These are phyloP conservation scores for Neonectria magnoliae DNA, from an alignment of 2,329 filamentous ascomycete species.

Conservation along the genomic window DNA sequence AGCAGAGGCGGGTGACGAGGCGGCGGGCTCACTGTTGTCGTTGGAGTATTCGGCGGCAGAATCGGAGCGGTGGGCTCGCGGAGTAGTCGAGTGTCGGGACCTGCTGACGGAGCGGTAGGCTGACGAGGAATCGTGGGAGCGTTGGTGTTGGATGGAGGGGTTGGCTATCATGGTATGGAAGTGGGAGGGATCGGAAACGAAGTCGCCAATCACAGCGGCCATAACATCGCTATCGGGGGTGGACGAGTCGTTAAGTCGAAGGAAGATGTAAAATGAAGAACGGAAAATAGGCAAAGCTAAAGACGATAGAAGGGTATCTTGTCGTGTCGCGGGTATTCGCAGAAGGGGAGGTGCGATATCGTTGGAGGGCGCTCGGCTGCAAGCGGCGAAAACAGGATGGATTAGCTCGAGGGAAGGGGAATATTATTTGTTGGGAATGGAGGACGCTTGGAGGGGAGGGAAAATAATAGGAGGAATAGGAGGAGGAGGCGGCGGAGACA, in stretches of 20 bases:
- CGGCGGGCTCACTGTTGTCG: constrained; percentile 25
- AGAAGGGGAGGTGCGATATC: constrained; percentile 25
- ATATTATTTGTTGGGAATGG: constrained; percentile 25
- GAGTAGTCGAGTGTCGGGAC: constrained; percentile 45
- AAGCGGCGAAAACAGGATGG: constrained; percentile 31
- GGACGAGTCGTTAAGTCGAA: constrained; percentile 5
- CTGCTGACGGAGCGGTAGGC: constrained; percentile 44
- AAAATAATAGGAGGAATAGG: not conserved
- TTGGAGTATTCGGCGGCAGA: constrained; percentile 29
- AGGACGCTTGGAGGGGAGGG: constrained; percentile 17
- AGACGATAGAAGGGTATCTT: constrained; percentile 35
- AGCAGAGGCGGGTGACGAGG: constrained; percentile 33
- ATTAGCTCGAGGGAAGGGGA: constrained; percentile 34
- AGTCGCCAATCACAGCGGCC: constrained; percentile 75
- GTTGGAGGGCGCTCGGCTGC: constrained; percentile 33
- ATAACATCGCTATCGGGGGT: constrained; percentile 57
- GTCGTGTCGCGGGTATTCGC: constrained; percentile 32
- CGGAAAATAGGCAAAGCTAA: not conserved
- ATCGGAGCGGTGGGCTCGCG: constrained; percentile 41
- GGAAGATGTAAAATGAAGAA: not conserved
- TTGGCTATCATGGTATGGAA: constrained; percentile 76
- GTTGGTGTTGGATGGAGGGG: constrained; percentile 58
- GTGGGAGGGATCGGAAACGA: constrained; percentile 76
- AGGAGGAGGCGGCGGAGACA: not conserved
- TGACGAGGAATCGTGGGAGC: constrained; percentile 51